Evolutionary conservation across 2,329 filamentous ascomycete genomes (phyloP).

Genomic region (Xenosphaeropsis pyriputrescens): DNA sequence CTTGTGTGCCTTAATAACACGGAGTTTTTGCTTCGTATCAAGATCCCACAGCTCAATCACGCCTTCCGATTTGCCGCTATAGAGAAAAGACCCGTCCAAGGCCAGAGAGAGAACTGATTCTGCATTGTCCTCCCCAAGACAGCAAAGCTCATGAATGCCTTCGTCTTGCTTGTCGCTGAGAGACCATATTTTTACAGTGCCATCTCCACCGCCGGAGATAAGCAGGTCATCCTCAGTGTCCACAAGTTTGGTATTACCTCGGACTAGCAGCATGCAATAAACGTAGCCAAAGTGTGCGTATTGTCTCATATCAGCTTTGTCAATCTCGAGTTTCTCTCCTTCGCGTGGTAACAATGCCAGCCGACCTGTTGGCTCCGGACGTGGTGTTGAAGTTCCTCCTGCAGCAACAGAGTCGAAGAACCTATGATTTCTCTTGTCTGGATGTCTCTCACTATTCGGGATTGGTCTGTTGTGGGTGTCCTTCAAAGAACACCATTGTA

Average conservation of each 20-base stretch:
- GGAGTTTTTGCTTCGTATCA: constrained; percentile 79
- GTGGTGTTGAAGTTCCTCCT: constrained; percentile 62
- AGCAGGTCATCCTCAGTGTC: constrained; percentile 66
- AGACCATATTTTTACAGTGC: constrained; percentile 87
- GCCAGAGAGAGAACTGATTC: constrained; percentile 63
- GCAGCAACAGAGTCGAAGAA: constrained; percentile 94
- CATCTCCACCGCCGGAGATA: constrained; percentile 85
- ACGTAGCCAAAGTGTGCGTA: constrained; percentile 95
- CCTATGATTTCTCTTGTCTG: constrained; percentile 62
- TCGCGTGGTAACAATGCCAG: constrained; percentile 31
- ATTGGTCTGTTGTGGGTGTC: constrained; percentile 43
- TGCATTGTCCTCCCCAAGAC: constrained; percentile 43
- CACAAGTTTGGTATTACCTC: constrained; percentile 50
- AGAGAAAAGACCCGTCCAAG: constrained; percentile 82
- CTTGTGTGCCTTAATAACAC: constrained; percentile 69
- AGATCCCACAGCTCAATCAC: constrained; percentile 94
- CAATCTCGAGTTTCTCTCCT: constrained; percentile 64
- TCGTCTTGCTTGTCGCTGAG: constrained; percentile 39
- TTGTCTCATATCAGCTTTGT: constrained; percentile 63
- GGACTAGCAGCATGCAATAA: constrained; percentile 85
- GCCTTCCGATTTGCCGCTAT: constrained; percentile 76
- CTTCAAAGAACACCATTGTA: constrained; percentile 78
- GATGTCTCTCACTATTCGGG: constrained; percentile 53
- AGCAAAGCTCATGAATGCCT: constrained; percentile 56
- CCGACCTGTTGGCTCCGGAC: constrained; percentile 33